These are phyloP conservation scores for Syzygium syzygioides DNA, from an alignment of 441 rosid genomes.

Conservation along the genomic window DNA sequence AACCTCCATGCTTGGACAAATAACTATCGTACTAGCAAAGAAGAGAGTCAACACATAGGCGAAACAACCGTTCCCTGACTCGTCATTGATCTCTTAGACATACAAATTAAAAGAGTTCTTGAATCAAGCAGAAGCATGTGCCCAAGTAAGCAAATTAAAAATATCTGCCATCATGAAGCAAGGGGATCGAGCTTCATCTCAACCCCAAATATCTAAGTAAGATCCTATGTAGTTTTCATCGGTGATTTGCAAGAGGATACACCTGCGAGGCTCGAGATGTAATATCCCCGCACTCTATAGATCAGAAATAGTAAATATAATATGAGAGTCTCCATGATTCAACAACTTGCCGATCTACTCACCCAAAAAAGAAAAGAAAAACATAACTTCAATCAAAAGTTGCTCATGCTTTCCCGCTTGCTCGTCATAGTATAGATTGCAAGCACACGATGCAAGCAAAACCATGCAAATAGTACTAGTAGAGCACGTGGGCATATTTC, in stretches of 20 bases:
- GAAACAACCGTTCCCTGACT: background rate
- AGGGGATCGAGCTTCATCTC: background rate
- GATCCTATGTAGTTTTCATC: background rate
- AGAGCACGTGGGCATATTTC: background rate
- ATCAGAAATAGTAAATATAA: background rate
- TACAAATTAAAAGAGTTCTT: background rate
- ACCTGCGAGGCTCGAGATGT: background rate
- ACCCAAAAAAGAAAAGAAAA: background rate
- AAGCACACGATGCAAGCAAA: background rate
- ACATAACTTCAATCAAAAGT: background rate
- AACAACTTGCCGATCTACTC: background rate
- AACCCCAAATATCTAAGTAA: background rate
- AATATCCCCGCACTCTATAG: background rate
- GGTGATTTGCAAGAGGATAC: background rate
- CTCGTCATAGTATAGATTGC: background rate
- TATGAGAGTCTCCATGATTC: background rate
- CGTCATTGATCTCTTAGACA: background rate
- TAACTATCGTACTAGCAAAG: slow-evolving; percentile 93
- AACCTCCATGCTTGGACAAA: slow-evolving; percentile 97
- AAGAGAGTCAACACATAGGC: slow-evolving; percentile 33
- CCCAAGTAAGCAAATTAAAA: background rate
- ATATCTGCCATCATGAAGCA: background rate
- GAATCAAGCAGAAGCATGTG: background rate
- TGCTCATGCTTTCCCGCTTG: background rate
- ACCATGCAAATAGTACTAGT: background rate